These are phyloP conservation scores for Candida glucosophila DNA, from an alignment of 1,139 yeast genomes.

Conservation along the genomic window DNA sequence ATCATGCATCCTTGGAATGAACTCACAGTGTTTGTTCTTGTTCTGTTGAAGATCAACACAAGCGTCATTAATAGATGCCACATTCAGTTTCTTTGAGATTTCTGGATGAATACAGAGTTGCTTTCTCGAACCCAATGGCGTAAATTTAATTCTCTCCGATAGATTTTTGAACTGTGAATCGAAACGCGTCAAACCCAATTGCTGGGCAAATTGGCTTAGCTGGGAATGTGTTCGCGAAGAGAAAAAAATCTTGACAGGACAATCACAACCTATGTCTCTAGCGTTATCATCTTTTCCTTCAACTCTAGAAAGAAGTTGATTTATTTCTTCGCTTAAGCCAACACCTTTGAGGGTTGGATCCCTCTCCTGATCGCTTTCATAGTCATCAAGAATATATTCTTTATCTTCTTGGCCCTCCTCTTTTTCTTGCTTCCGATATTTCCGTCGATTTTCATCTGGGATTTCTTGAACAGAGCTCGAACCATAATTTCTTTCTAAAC, in stretches of 20 bases:
- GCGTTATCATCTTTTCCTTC: conserved; percentile 12
- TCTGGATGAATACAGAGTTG: conserved; percentile 73
- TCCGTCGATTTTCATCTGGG: conserved; percentile 4
- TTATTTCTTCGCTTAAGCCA: conserved; percentile 27
- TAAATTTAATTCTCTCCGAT: conserved; percentile 40
- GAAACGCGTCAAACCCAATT: conserved; percentile 53
- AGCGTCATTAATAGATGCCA: conserved; percentile 66
- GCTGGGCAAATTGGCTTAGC: conserved; percentile 71
- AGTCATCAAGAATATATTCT: conserved; percentile 34
- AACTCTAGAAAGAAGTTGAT: conserved; percentile 29
- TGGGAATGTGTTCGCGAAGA: conserved; percentile 93
- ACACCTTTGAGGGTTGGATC: too few species aligned
- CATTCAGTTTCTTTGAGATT: conserved; percentile 41
- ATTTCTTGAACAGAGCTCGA: conserved; percentile 8
- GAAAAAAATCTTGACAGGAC: conserved; percentile 46
- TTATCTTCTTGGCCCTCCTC: conserved; percentile 10
- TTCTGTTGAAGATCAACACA: conserved; percentile 64
- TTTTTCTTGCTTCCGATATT: conserved; percentile 5
- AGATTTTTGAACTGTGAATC: conserved; percentile 48
- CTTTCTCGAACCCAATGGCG: conserved; percentile 75
- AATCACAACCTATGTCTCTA: conserved; percentile 13
- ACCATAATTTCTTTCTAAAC: conserved; percentile 11
- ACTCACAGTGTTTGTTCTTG: conserved; percentile 40
- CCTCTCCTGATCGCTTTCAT: conserved; percentile 23
- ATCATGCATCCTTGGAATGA: conserved; percentile 28